phyloP scores from a whole-genome alignment of 176 grass and related monocot species.

The Neostapfia colusana region DNA sequence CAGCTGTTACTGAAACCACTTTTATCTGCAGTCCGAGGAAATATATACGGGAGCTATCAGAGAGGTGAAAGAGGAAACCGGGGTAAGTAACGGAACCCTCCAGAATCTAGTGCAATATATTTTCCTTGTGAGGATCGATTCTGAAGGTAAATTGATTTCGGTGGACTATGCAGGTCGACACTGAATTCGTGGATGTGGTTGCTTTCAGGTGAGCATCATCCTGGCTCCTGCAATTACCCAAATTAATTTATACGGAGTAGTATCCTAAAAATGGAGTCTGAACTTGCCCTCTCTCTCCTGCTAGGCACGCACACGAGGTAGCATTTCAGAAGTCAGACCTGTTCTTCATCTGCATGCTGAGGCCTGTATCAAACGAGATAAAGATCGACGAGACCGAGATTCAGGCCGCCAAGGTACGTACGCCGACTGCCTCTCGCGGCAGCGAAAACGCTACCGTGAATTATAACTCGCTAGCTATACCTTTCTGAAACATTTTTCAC shows the following conservation, averaged over 20 bases:
- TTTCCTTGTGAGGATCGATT: background rate
- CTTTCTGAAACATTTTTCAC: background rate
- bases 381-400: conserved; percentile 90
- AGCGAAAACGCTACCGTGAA: background rate
- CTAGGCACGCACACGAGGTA: conserved; percentile 81
- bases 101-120: background rate
- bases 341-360: conserved; percentile 98
- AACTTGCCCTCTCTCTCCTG: background rate
- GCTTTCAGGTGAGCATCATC: conserved; percentile 67
- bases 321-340: conserved; percentile 95
- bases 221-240: background rate
- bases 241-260: background rate
- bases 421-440: no score
- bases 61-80: conserved; percentile 96
- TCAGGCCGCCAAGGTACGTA: conserved; percentile 78
- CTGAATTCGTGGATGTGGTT: conserved; percentile 82
- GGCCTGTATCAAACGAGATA: conserved; percentile 70
- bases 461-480: no score
- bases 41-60: conserved; percentile 80
- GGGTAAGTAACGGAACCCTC: conserved; percentile 48
- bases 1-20: background rate
- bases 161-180: conserved; percentile 63
- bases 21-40: conserved; percentile 67
- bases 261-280: background rate
- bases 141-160: conserved; percentile 23